Base-by-base conservation (phyloP, 345 rosid species). In the Acer campestre region DNA sequence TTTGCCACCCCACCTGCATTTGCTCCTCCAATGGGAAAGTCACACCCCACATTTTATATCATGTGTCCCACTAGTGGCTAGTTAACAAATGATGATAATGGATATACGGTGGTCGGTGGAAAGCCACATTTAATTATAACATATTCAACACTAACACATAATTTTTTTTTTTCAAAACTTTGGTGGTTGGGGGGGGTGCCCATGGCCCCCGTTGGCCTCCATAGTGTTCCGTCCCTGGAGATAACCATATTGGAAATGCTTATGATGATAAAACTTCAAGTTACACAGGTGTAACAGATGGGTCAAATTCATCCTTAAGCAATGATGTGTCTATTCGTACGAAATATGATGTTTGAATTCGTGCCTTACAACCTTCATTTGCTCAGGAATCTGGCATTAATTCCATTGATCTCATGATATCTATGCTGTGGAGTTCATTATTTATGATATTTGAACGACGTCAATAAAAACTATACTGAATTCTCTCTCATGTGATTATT, bases 361-460 rank as follows among this genome's bases (percentile, higher is more conserved):
- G 98, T n/a, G 84, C 98, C 23, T 85, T 96, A 61, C 99, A 94
- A 78, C 99, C 99, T 70, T 90, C 90, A 1, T 81, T 91, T 14
- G 78, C 80, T 48, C 85, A 85, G 44, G 88, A 73, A 77, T 80
- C 77, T 27, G 80, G 84, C 38, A 67, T 66, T n/a, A n/a, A n/a
- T n/a, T 65, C 87, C 91, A 23, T 81, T 70, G 65, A 80, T 79
- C 74, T 46, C 64, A n/a, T 84, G 84, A 88, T 35, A 31, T 53
- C 7, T 18, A 53, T 14, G 58, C 10, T 29, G 59, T 35, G 62
- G 10, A 55, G 25, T 46, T 27, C 67, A 18, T 62, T 35, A 10
- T 61, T 64, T 31, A 25, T 73, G 82, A 67, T 61, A 12, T 49
- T 38, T 46, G 58, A 25, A 56, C 35, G 66, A 53, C 40, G 16